Evolutionary conservation across 2,329 filamentous ascomycete species (phyloP), one percentile per base, ranked within the genome.

Genomic region (Clarireedia paspali): DNA sequence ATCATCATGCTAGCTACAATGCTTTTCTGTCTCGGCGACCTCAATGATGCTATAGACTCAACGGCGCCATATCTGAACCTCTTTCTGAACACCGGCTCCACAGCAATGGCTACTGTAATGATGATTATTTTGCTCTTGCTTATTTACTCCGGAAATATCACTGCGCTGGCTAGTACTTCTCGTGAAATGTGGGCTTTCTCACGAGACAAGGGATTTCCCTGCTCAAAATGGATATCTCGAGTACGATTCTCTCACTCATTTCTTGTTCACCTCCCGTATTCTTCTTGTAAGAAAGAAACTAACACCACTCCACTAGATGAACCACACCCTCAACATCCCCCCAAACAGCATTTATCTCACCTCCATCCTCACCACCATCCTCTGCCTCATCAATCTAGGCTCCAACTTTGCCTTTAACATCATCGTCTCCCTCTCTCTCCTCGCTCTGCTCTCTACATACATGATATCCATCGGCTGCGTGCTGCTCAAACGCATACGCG

Each of bases 331-430:
- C 50, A 57, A 64, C 52, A 58, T 64, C 38, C 63, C 62, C 3
- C 59, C 59, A 6, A 64, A 63, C 26, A 54, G 60, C 26, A 61
- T 64, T 50, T 64, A 62, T 26, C 57, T 64, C 1, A 65, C 63
- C 42, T 59, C 55, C 36, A 45, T 62, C 9, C 54, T 58, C 24
- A 55, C 62, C 17, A 49, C 48, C 12, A 46, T 64, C 44, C 61
- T 66, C 50, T 64, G 60, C 40, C 61, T 64, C 27, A 79, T 80
- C 69, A 78, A 77, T 66, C 74, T 80, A 55, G 77, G 74, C 40
- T 78, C 73, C n/a, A 67, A 71, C 2, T 71, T 73, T 6, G 78
- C 77, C 4, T 78, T 81, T 66, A 77, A 80, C 62, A 77, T 75
- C 55, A 74, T 81, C 59, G 72, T 77, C n/a, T 79, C 76, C 1